Conservation (phyloP, 75 land plant genomes). For the Pseudotsuga menziesii region DNA sequence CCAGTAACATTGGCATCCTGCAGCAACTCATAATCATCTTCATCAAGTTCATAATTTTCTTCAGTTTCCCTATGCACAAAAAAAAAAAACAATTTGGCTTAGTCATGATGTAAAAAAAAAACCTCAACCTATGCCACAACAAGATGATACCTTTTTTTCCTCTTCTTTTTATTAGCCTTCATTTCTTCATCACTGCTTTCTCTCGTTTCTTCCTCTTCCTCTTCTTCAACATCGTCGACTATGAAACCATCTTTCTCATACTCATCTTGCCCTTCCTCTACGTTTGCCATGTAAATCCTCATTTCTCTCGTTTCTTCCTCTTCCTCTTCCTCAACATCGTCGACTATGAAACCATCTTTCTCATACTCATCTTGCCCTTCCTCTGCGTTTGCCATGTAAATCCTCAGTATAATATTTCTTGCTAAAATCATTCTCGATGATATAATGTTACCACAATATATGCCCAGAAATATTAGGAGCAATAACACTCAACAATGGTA, state of each 20-base stretch:
- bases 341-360: slow-evolving; percentile 95
- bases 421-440: not conserved
- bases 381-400: slow-evolving; percentile 29
- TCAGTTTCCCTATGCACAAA: slow-evolving; percentile 50
- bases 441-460: no score
- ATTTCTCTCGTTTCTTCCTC: slow-evolving; percentile 50
- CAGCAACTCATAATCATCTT: slow-evolving; percentile 89
- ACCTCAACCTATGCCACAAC: not conserved
- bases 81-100: not conserved
- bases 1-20: slow-evolving; percentile 72
- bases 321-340: slow-evolving; percentile 88
- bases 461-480: not conserved
- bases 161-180: slow-evolving; percentile 67
- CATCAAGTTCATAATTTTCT: slow-evolving; percentile 73
- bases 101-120: not conserved
- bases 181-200: slow-evolving; percentile 55
- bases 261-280: slow-evolving; percentile 93
- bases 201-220: slow-evolving; percentile 62
- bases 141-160: slow-evolving; percentile 71
- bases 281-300: not conserved
- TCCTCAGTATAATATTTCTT: not conserved
- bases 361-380: slow-evolving; percentile 96
- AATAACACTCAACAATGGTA: not conserved
- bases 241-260: slow-evolving; percentile 97
- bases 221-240: slow-evolving; percentile 92